Evolutionary conservation across 2,329 filamentous ascomycete genomes (phyloP), one percentile per base, ranked within the genome.

Genomic region (Fusarium decemcellulare): DNA sequence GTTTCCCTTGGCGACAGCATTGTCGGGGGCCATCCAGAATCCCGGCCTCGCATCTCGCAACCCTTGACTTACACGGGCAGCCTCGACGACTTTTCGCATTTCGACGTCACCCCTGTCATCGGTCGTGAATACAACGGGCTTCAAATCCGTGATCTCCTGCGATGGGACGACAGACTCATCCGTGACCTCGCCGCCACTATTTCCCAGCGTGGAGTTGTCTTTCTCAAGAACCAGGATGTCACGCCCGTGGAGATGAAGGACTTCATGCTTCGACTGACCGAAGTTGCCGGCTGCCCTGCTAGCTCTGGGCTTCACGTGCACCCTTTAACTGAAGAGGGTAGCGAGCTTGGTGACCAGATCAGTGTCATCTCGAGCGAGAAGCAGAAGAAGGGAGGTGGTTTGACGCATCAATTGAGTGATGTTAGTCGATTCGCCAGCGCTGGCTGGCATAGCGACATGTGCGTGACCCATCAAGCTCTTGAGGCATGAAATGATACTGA

Each of bases 351-450:
- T 37, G 85, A 88, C 70, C 82, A 89, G 73, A 85, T 89, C 67
- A 85, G 82, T 58, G 85, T 88, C 57, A 88, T 89, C 74, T 86
- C 83, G 59, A 85, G 84, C 53, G 83, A 86, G 75, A 85, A 86
- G 80, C 82, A 87, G 74, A 84, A 86, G 79, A 86, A 87, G 75
- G 83, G 84, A 30, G 83, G 85, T 70, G 84, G 84, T 69, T 73
- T 86, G 61, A 86, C 85, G 32, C 83, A 86, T 72, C 81, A 84
- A 68, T 78, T 85, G 61, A 86, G 82, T 69, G 84, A 85, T 68
- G 83, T 84, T 46, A 84, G 81, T 70, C 81, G 84, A 23, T 83
- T 83, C 56, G 84, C 85, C 3, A 76, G 75, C 72, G 81, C 69
- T 70, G 82, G 73, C 68, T 85, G 67, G 85, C 85, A 67, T 73